These are phyloP conservation scores for Claviceps fusiformis DNA, from an alignment of 2,329 filamentous ascomycete species.

Conservation along the genomic window DNA sequence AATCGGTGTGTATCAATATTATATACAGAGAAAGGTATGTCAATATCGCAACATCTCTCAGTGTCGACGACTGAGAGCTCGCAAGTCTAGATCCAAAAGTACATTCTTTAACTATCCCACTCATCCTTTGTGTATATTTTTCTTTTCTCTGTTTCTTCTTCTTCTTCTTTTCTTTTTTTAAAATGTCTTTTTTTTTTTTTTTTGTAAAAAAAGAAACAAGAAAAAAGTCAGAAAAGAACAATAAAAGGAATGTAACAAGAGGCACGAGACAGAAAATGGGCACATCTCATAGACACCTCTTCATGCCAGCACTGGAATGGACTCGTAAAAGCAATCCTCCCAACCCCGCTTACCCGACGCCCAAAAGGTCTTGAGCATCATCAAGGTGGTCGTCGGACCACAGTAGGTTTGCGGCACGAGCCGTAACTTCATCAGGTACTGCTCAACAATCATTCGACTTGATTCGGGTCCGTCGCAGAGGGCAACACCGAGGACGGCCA, in stretches of 20 bases:
- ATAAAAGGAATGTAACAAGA: not conserved
- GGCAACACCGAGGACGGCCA: conserved; percentile 2
- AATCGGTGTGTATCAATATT: too few species aligned
- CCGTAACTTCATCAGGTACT: not conserved
- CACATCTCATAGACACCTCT: not conserved
- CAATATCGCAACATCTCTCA: too few species aligned
- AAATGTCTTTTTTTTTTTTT: too few species aligned
- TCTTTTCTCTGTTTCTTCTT: too few species aligned
- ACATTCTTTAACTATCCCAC: too few species aligned
- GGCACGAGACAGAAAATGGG: not conserved
- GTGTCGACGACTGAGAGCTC: too few species aligned
- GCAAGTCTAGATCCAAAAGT: too few species aligned
- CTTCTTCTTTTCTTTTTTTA: too few species aligned
- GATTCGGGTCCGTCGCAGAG: conserved; percentile 1
- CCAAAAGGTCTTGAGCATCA: conserved; percentile 3
- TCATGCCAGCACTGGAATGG: conserved; percentile 2
- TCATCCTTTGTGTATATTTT: too few species aligned
- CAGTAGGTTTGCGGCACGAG: conserved; percentile 1
- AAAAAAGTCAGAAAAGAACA: not conserved
- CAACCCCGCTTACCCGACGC: conserved; percentile 1
- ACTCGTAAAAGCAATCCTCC: conserved; percentile 3
- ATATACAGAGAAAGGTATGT: too few species aligned
- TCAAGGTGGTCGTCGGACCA: not conserved
- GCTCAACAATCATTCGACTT: not conserved
- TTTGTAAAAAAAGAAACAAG: too few species aligned